Evolutionary conservation across 1,139 yeast species (phyloP).

Genomic region (Candida smagusa): DNA sequence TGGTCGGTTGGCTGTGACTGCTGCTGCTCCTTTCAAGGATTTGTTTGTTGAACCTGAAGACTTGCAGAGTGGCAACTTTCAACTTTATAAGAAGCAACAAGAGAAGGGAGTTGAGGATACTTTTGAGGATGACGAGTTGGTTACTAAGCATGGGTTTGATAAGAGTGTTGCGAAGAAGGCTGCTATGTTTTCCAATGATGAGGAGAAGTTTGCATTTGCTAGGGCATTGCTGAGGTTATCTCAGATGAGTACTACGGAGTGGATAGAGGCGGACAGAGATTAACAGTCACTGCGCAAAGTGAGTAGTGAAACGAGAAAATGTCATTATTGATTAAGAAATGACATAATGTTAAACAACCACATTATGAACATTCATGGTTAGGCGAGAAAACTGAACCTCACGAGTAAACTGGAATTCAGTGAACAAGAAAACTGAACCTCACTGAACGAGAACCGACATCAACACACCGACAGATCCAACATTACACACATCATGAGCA

Average conservation of each 20-base stretch:
- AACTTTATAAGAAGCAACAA: conserved; percentile 37
- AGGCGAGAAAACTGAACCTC: neutral
- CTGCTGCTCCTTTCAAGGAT: conserved; percentile 79
- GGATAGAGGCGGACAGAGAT: conserved; percentile 53
- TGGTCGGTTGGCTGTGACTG: conserved; percentile 82
- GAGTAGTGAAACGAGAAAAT: no score
- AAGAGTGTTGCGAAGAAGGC: conserved; percentile 74
- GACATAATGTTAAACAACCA: neutral
- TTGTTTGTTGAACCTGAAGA: conserved; percentile 84
- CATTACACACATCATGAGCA: no score
- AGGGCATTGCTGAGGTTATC: conserved; percentile 86
- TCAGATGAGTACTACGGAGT: conserved; percentile 91
- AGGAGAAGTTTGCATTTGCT: conserved; percentile 95
- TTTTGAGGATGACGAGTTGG: conserved; percentile 58
- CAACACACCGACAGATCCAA: no score
- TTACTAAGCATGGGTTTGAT: conserved; percentile 70
- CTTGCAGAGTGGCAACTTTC: conserved; percentile 52
- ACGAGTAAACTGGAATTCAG: neutral
- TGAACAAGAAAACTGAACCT: no score
- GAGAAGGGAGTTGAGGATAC: conserved; percentile 39
- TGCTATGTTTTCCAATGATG: conserved; percentile 80
- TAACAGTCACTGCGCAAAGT: neutral
- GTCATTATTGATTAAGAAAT: no score
- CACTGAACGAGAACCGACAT: no score
- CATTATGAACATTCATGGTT: no score